Evolutionary conservation across 495 filamentous ascomycete genomes (phyloP), one percentile per base, ranked within the genome.

Genomic region (Trichoderma virens): DNA sequence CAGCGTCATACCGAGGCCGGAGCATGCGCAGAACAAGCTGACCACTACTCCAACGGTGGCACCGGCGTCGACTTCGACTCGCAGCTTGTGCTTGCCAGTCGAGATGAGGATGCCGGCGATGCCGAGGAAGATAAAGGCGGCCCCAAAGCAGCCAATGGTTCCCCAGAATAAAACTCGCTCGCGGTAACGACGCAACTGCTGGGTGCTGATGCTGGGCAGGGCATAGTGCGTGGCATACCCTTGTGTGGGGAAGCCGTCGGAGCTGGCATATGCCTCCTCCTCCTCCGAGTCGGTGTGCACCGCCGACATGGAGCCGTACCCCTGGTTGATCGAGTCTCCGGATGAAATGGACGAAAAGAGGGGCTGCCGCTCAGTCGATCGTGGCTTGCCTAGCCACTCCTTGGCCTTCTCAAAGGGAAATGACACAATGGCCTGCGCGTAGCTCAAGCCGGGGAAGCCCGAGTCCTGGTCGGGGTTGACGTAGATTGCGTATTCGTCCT

Each of bases 41-140:
- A 78, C 70, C 25, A 82, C 73, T n/a, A 86, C 82, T 11, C 84
- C 85, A 23, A 85, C 70, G 8, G 85, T 76, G 32, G 85, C 84
- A 25, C 84, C 87, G 2, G 78, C 79, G 64, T 88, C 85, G 5
- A 88, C 86, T 66, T 85, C 80, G 51, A 81, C 70, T 1, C 75
- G 72, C 62, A 82, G 73, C 69, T 79, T 82, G 63, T 80, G 80
- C 4, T 78, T 74, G 4, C 84, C 83, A 6, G 85, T 84, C 3
- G 72, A 67, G 60, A 84, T 78, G 5, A 89, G 75, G 7, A 85
- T 68, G 9, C 73, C 74, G 1, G 85, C 80, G 28, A 88, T 72
- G 62, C 75, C 64, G 30, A 88, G 75, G 11, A 90, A 75, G n/a
- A 83, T 61, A 32, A 80, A 78, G 0, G 85, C 73, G 0, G 74